Conservation (phyloP, 2,329 filamentous ascomycete genomes). For the Colletotrichum kahawae region DNA sequence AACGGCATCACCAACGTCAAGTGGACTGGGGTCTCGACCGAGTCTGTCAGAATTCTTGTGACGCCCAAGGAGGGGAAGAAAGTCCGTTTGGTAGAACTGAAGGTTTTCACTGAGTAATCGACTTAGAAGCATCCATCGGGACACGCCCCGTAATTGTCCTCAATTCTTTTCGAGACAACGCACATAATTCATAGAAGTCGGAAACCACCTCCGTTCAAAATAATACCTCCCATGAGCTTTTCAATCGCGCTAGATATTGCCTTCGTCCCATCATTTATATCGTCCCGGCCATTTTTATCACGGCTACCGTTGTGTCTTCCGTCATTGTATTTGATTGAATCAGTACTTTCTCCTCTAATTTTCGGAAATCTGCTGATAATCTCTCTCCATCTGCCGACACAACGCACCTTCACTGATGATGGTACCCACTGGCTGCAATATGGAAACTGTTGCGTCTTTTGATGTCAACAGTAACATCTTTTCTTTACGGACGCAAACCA, state of each 20-base stretch:
- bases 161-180: neutral
- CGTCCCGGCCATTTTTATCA: neutral
- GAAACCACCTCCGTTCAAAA: neutral
- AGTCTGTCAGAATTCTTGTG: neutral
- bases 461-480: neutral
- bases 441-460: neutral
- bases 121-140: neutral
- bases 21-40: neutral
- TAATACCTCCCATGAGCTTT: neutral
- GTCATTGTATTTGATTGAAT: neutral
- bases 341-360: neutral
- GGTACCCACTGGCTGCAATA: neutral
- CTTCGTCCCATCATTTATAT: neutral
- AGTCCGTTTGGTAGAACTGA: neutral
- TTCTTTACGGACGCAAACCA: neutral
- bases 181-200: neutral
- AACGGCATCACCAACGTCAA: constrained; percentile 6
- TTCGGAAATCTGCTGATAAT: neutral
- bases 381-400: neutral
- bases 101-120: neutral
- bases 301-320: too few relatives aligned
- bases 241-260: neutral
- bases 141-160: neutral
- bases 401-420: neutral
- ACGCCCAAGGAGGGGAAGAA: neutral